phyloP scores from a whole-genome alignment of 306 rosid species.

The Vicia villosa region DNA sequence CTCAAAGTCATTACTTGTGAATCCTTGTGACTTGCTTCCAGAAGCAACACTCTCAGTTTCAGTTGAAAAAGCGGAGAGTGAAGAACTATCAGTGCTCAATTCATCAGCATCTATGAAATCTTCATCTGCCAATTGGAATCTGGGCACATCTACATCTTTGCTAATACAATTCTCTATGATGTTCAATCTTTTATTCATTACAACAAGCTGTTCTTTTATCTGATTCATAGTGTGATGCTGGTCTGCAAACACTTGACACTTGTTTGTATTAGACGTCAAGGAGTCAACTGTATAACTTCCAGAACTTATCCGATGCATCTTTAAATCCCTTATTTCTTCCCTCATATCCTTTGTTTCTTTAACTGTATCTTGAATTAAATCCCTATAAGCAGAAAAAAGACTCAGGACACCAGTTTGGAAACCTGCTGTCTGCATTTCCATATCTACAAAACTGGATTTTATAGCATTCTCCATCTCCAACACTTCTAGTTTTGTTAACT shows the following conservation, averaged over 20 bases:
- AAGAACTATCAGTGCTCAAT: conserved; percentile 64
- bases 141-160: conserved; percentile 38
- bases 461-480: conserved; percentile 51
- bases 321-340: conserved; percentile 46
- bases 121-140: conserved; percentile 35
- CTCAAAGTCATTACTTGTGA: conserved; percentile 30
- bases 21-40: conserved; percentile 34
- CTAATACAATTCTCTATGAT: conserved; percentile 49
- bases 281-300: conserved; percentile 35
- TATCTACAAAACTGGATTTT: conserved; percentile 43
- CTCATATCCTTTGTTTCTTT: conserved; percentile 55
- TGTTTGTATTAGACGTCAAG: conserved; percentile 35
- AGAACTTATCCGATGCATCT: conserved; percentile 41
- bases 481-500: conserved; percentile 47
- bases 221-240: conserved; percentile 45
- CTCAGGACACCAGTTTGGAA: conserved; percentile 42
- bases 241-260: conserved; percentile 38
- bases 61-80: conserved; percentile 60
- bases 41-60: conserved; percentile 51
- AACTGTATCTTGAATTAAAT: conserved; percentile 48
- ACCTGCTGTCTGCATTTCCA: conserved; percentile 44
- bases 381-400: conserved; percentile 46
- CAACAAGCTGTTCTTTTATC: conserved; percentile 53
- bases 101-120: conserved; percentile 53
- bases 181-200: conserved; percentile 54